phyloP scores from a whole-genome alignment of 345 rosid species.

The Sonneratia caseolaris region DNA sequence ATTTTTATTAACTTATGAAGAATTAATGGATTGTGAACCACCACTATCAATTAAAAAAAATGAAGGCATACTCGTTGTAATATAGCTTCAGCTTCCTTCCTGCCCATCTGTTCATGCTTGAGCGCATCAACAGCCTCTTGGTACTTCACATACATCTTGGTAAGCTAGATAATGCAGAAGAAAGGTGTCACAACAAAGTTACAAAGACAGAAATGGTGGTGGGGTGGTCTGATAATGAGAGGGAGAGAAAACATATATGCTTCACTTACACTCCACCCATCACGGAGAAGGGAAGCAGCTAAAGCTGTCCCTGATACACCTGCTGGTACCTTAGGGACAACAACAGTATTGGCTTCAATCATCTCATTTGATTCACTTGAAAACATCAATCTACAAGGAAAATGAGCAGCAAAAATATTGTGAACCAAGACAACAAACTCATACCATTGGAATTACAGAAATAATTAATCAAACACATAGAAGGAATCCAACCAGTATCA shows the following conservation, averaged over 20 bases:
- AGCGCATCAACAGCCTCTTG: slow-evolving; percentile 97
- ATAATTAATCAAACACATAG: neutral
- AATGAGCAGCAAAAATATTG: slow-evolving; percentile 6
- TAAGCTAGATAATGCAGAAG: slow-evolving; percentile 32
- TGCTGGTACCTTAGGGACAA: slow-evolving; percentile 67
- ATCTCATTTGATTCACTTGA: slow-evolving; percentile 26
- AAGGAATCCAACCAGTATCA: neutral
- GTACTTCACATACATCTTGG: slow-evolving; percentile 86
- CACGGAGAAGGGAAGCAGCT: slow-evolving; percentile 93
- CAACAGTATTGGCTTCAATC: slow-evolving; percentile 32
- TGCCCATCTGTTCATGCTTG: slow-evolving; percentile 90
- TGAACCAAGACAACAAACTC: neutral
- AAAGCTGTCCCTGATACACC: slow-evolving; percentile 94
- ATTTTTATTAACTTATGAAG: neutral
- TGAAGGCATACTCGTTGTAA: slow-evolving; percentile 63
- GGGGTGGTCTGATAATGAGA: no score
- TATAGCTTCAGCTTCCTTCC: slow-evolving; percentile 82
- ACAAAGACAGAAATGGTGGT: neutral
- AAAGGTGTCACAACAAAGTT: neutral
- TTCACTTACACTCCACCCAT: slow-evolving; percentile 97
- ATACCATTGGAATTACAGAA: neutral
- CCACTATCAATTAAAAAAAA: neutral
- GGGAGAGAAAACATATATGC: neutral
- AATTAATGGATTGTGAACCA: neutral
- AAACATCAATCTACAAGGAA: slow-evolving; percentile 28